Evolutionary conservation across 306 rosid genomes (phyloP).

Genomic region (Vigna hirtella): DNA sequence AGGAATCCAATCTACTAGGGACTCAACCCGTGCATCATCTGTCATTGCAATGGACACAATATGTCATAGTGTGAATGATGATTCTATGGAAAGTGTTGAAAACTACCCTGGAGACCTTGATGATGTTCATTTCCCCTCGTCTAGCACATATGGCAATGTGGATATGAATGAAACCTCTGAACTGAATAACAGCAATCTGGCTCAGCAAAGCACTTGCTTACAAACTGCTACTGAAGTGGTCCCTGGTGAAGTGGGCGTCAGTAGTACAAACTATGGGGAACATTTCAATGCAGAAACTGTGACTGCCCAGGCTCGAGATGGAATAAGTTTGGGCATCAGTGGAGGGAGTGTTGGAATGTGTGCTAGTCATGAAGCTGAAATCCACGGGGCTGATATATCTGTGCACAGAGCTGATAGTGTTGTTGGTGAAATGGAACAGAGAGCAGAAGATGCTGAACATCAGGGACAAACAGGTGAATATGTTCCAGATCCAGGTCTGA

Average conservation of each 20-base stretch:
- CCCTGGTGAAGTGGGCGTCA: constrained; percentile 85
- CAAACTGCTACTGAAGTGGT: constrained; percentile 71
- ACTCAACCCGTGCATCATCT: constrained; percentile 95
- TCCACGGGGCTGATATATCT: constrained; percentile 90
- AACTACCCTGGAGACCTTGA: constrained; percentile 87
- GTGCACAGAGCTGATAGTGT: constrained; percentile 95
- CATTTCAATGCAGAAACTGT: constrained; percentile 91
- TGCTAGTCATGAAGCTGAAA: constrained; percentile 99
- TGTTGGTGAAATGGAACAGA: constrained; percentile 92
- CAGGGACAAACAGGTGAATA: constrained; percentile 99
- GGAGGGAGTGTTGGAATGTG: constrained; percentile 99
- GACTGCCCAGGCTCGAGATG: constrained; percentile 91
- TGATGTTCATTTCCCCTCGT: constrained; percentile 93
- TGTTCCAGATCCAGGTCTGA: constrained; percentile 84
- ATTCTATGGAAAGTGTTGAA: constrained; percentile 99
- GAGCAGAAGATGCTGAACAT: constrained; percentile 90
- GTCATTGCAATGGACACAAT: constrained; percentile 98
- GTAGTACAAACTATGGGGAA: constrained; percentile 93
- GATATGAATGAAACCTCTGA: constrained; percentile 95
- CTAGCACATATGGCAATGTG: constrained; percentile 84
- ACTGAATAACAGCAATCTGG: constrained; percentile 88
- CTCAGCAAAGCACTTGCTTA: constrained; percentile 85
- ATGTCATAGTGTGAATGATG: constrained; percentile 78
- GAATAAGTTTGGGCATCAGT: constrained; percentile 91
- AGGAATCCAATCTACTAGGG: constrained; percentile 79